phyloP scores from a whole-genome alignment of 2,329 filamentous ascomycete species.

The Capronia coronata region DNA sequence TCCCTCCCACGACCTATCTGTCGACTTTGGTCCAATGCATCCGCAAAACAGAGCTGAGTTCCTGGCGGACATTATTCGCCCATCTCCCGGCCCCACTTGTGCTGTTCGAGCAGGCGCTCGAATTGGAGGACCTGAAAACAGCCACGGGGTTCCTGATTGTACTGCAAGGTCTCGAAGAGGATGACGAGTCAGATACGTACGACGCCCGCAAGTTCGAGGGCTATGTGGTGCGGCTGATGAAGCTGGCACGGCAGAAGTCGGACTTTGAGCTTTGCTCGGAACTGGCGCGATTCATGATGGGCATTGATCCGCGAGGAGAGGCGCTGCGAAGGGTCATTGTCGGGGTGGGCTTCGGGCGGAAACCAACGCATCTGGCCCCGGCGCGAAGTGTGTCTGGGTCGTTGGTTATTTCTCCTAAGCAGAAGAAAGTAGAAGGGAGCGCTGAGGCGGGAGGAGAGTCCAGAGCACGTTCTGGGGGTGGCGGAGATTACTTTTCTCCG shows the following conservation, averaged over 20 bases:
- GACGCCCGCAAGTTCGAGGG: slow-evolving; percentile 33
- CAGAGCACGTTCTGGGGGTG: slow-evolving; percentile 11
- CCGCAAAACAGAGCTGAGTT: slow-evolving; percentile 89
- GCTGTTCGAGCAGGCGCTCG: slow-evolving; percentile 86
- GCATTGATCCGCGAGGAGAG: slow-evolving; percentile 78
- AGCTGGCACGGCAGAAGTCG: slow-evolving; percentile 70
- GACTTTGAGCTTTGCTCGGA: slow-evolving; percentile 97
- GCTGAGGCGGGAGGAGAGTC: neutral
- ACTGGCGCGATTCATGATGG: slow-evolving; percentile 86
- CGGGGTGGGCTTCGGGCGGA: slow-evolving; percentile 33
- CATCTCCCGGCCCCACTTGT: slow-evolving; percentile 85
- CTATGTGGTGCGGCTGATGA: slow-evolving; percentile 68
- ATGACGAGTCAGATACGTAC: slow-evolving; percentile 33
- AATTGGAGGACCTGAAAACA: slow-evolving; percentile 80
- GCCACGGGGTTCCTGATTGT: slow-evolving; percentile 95
- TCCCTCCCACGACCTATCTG: slow-evolving; percentile 66
- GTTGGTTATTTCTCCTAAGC: slow-evolving; percentile 6
- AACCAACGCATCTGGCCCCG: slow-evolving; percentile 10
- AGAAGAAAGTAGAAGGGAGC: slow-evolving; percentile 5
- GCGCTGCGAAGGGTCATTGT: slow-evolving; percentile 53
- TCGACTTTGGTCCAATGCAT: slow-evolving; percentile 96
- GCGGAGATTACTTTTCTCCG: slow-evolving; percentile 24
- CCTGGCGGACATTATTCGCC: slow-evolving; percentile 88
- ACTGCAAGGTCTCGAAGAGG: slow-evolving; percentile 68
- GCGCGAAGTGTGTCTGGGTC: slow-evolving; percentile 1